phyloP scores from a whole-genome alignment of 495 filamentous ascomycete genomes.

The Xylaria curta region DNA sequence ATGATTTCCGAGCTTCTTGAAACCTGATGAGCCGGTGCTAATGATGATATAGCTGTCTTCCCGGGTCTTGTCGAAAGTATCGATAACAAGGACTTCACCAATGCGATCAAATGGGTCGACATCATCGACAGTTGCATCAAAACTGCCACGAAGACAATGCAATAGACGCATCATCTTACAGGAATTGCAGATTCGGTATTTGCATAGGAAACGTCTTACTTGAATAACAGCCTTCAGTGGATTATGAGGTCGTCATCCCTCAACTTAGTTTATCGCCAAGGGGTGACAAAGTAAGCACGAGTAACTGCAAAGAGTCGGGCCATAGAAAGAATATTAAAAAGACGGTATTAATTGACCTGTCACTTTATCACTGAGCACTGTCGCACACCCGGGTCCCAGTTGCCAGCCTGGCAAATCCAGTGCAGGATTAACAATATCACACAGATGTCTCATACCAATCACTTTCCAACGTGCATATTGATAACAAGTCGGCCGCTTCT shows the following conservation, averaged over 20 bases:
- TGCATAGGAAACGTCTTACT: background rate
- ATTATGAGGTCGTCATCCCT: background rate
- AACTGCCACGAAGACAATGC: constrained; percentile 63
- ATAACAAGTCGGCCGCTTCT: background rate
- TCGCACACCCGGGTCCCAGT: background rate
- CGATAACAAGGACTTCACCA: constrained; percentile 73
- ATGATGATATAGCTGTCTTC: constrained; percentile 63
- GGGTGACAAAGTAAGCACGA: background rate
- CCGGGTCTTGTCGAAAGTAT: constrained; percentile 87
- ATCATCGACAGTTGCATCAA: constrained; percentile 75
- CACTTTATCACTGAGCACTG: background rate
- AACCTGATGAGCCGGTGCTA: constrained; percentile 22
- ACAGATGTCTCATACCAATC: background rate
- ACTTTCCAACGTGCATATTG: background rate
- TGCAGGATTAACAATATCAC: background rate
- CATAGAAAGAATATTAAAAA: background rate
- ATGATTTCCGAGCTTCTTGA: background rate
- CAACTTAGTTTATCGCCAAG: background rate
- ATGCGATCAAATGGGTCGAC: constrained; percentile 76
- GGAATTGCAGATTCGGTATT: background rate
- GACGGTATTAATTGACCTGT: background rate
- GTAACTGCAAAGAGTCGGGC: background rate
- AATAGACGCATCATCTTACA: constrained; percentile 12
- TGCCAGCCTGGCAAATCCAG: background rate
- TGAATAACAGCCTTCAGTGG: background rate